These are phyloP conservation scores for Kodamaea hsintzibuensis DNA, from an alignment of 805 yeast genomes.

Conservation along the genomic window DNA sequence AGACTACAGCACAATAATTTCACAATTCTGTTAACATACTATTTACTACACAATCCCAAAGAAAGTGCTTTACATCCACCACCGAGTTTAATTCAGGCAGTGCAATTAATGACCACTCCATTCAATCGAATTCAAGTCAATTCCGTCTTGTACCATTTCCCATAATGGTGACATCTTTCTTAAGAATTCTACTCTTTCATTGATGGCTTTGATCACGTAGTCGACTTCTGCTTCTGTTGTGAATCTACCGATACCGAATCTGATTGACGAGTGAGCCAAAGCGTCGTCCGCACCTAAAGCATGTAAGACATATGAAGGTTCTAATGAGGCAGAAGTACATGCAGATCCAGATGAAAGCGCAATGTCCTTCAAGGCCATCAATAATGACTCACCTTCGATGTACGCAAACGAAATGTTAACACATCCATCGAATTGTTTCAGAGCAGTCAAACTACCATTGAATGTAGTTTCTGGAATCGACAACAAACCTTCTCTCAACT, in stretches of 20 bases:
- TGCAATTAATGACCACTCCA: slow-evolving; percentile 98
- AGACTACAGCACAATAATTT: too few species aligned
- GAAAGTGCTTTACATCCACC: too few species aligned
- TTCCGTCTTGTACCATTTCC: slow-evolving; percentile 99
- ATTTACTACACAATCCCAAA: neutral
- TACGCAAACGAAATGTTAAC: slow-evolving; percentile 96
- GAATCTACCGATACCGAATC: slow-evolving; percentile 96
- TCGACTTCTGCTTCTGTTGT: slow-evolving; percentile 96
- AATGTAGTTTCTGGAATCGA: slow-evolving; percentile 84
- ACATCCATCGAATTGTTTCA: slow-evolving; percentile 77
- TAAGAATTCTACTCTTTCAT: slow-evolving; percentile 85
- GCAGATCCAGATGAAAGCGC: slow-evolving; percentile 97
- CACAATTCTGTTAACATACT: too few species aligned
- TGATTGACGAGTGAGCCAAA: slow-evolving; percentile 94
- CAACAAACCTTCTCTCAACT: slow-evolving; percentile 70
- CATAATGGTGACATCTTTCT: slow-evolving; percentile 93
- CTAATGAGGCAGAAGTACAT: slow-evolving; percentile 97
- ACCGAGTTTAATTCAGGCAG: too few species aligned
- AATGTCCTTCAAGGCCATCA: slow-evolving; percentile 97
- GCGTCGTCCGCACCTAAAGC: slow-evolving; percentile 99
- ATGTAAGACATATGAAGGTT: slow-evolving; percentile 94
- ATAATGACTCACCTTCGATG: slow-evolving; percentile 94
- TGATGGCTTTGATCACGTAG: slow-evolving; percentile 85
- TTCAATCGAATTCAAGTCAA: slow-evolving; percentile 88
- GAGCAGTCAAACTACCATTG: slow-evolving; percentile 70